Evolutionary conservation across 257 asterid species (phyloP).

Genomic region (Nicotiana paniculata): DNA sequence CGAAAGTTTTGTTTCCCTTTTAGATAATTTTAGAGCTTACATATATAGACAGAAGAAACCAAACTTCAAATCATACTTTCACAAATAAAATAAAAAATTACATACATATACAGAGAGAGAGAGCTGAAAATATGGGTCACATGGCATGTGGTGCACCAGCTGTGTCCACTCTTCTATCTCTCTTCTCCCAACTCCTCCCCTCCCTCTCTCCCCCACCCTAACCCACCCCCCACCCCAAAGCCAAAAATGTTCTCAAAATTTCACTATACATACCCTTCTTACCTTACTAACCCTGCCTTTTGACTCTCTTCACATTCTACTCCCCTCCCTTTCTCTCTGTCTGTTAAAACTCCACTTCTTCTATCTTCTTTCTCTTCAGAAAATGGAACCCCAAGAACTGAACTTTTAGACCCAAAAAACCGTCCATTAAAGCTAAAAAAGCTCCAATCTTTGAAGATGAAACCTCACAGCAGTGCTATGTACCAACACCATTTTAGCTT

Average conservation of each 20-base stretch:
- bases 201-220: background rate
- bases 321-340: slow-evolving; percentile 17
- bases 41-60: background rate
- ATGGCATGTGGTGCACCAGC: slow-evolving; percentile 86
- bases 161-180: slow-evolving; percentile 39
- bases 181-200: slow-evolving; percentile 1
- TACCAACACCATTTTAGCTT: slow-evolving; percentile 23
- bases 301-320: slow-evolving; percentile 34
- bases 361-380: slow-evolving; percentile 15
- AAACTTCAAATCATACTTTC: slow-evolving; percentile 6
- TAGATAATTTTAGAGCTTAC: background rate
- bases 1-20: background rate
- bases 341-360: background rate
- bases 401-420: slow-evolving; percentile 18
- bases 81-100: slow-evolving; percentile 15
- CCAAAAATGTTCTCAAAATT: background rate
- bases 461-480: slow-evolving; percentile 18
- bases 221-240: background rate
- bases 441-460: slow-evolving; percentile 29
- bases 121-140: slow-evolving; percentile 44
- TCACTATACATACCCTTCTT: slow-evolving; percentile 45
- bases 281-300: slow-evolving; percentile 40
- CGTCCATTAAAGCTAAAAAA: slow-evolving; percentile 1
- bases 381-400: slow-evolving; percentile 45
- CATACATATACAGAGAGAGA: background rate